Evolutionary conservation across 768 basidiomycete genomes (phyloP).

Genomic region (Russula vinacea): DNA sequence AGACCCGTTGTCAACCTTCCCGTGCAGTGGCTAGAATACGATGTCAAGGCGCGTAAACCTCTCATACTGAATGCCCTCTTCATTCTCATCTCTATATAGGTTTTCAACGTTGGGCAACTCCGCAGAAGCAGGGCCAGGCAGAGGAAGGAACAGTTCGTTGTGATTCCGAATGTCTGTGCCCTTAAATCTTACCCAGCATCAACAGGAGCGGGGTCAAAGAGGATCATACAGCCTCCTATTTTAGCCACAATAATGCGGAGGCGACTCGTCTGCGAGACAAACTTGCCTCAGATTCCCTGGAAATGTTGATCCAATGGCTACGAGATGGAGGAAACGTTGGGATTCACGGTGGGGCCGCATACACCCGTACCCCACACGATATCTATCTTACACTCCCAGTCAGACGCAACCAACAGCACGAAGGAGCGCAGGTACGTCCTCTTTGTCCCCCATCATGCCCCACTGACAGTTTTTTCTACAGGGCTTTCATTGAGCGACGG

Average conservation of each 20-base stretch:
- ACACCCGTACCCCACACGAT: background rate
- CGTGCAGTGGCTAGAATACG: slow-evolving; percentile 94
- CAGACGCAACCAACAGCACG: slow-evolving; percentile 97
- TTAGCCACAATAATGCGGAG: slow-evolving; percentile 79
- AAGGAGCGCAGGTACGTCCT: slow-evolving; percentile 58
- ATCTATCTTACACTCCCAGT: slow-evolving; percentile 6
- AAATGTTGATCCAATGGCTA: slow-evolving; percentile 93
- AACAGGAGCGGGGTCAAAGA: slow-evolving; percentile 77
- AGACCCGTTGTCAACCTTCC: slow-evolving; percentile 7
- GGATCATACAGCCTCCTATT: slow-evolving; percentile 88
- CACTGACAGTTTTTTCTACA: slow-evolving; percentile 33
- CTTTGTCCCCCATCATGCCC: background rate
- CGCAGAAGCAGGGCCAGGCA: slow-evolving; percentile 81
- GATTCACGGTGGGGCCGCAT: slow-evolving; percentile 74
- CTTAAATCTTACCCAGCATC: slow-evolving; percentile 4
- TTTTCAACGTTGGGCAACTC: slow-evolving; percentile 97
- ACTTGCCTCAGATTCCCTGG: slow-evolving; percentile 87
- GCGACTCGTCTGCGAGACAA: slow-evolving; percentile 75
- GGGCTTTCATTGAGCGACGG: slow-evolving; percentile 80
- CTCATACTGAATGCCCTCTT: background rate
- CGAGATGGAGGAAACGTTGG: slow-evolving; percentile 95
- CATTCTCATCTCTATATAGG: slow-evolving; percentile 44
- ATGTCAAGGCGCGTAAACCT: slow-evolving; percentile 69
- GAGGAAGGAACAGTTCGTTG: slow-evolving; percentile 64
- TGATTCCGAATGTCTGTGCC: background rate